phyloP scores from a whole-genome alignment of 768 basidiomycete species.

The Kwoniella pini region DNA sequence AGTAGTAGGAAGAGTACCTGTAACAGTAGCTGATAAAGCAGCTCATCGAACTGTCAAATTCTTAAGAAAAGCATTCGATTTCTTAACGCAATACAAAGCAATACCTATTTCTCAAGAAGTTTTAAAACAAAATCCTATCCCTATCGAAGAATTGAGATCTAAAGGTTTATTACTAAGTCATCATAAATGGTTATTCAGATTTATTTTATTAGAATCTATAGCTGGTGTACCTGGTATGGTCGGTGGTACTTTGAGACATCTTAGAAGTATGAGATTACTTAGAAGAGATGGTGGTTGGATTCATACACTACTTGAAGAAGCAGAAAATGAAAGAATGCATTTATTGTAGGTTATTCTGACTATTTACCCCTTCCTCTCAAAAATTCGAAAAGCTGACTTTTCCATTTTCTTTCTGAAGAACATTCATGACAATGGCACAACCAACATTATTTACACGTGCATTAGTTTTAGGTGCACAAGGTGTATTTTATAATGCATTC shows the following conservation, averaged over 20 bases:
- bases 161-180: slow-evolving; percentile 73
- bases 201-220: slow-evolving; percentile 78
- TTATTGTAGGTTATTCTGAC: slow-evolving; percentile 71
- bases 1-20: slow-evolving; percentile 68
- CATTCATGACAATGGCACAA: slow-evolving; percentile 87
- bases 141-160: slow-evolving; percentile 70
- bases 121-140: slow-evolving; percentile 61
- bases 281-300: slow-evolving; percentile 76
- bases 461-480: slow-evolving; percentile 85
- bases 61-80: slow-evolving; percentile 70
- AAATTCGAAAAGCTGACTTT: slow-evolving; percentile 5
- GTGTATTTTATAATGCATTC: slow-evolving; percentile 62
- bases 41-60: slow-evolving; percentile 67
- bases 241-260: slow-evolving; percentile 66
- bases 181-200: slow-evolving; percentile 67
- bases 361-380: slow-evolving; percentile 14
- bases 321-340: slow-evolving; percentile 97
- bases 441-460: slow-evolving; percentile 79
- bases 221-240: slow-evolving; percentile 96
- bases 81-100: slow-evolving; percentile 83
- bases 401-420: slow-evolving; percentile 59
- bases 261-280: slow-evolving; percentile 85
- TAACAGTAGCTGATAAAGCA: slow-evolving; percentile 70
- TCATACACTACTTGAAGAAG: slow-evolving; percentile 87
- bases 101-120: slow-evolving; percentile 58